Evolutionary conservation across 176 grass and related monocot species (phyloP).

Genomic region (Carex scoparia): DNA sequence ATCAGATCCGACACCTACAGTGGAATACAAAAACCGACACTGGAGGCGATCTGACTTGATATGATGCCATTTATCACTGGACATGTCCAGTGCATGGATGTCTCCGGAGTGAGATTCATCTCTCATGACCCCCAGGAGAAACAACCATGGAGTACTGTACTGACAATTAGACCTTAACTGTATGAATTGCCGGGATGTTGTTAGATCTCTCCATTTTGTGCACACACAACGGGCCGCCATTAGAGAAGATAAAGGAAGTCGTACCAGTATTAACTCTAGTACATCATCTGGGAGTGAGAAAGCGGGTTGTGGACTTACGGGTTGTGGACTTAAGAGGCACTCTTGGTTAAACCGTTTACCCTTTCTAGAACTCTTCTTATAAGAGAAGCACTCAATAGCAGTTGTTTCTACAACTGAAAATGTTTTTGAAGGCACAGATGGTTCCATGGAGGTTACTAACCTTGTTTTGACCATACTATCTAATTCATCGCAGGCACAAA

Average conservation of each 20-base stretch:
- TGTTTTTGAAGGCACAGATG: background rate
- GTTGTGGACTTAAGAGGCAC: background rate
- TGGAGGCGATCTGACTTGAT: conserved; percentile 33
- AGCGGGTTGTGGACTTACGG: conserved; percentile 12
- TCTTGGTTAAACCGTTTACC: conserved; percentile 7
- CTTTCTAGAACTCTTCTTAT: conserved; percentile 20
- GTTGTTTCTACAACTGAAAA: conserved; percentile 12
- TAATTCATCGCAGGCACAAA: conserved; percentile 67
- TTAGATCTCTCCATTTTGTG: conserved; percentile 73
- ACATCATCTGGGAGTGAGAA: conserved; percentile 67
- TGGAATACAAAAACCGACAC: conserved; percentile 59
- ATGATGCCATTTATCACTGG: conserved; percentile 44
- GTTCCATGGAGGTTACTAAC: conserved; percentile 16
- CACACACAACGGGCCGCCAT: conserved; percentile 71
- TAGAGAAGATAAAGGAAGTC: conserved; percentile 60
- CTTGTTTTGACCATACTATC: conserved; percentile 30
- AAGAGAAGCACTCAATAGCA: conserved; percentile 37
- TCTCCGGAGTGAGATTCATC: conserved; percentile 43
- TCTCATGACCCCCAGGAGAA: conserved; percentile 56
- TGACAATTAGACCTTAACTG: conserved; percentile 35
- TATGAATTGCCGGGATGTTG: conserved; percentile 51
- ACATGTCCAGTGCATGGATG: conserved; percentile 73
- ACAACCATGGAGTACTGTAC: conserved; percentile 51
- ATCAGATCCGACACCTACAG: conserved; percentile 45
- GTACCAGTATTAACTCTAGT: conserved; percentile 66